Evolutionary conservation across 2,329 filamentous ascomycete genomes (phyloP).

Genomic region (Arthrinium puccinioides): DNA sequence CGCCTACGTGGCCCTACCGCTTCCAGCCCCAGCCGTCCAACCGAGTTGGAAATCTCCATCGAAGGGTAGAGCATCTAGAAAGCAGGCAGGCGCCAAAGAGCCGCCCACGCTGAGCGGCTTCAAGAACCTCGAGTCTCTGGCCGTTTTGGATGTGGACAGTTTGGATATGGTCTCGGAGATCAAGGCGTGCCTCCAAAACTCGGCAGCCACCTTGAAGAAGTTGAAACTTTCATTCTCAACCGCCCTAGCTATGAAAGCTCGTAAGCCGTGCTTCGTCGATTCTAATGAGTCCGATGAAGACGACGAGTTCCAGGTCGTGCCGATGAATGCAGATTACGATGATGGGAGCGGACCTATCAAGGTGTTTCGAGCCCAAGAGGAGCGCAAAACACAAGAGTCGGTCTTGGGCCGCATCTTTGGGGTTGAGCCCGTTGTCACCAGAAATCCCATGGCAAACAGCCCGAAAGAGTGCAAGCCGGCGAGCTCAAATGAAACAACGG

Average conservation of each 20-base stretch:
- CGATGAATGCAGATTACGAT: slow-evolving; percentile 20
- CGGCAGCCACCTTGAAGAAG: slow-evolving; percentile 43
- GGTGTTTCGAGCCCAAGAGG: slow-evolving; percentile 41
- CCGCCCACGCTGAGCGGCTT: slow-evolving; percentile 52
- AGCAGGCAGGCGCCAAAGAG: slow-evolving; percentile 26
- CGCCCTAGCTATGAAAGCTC: slow-evolving; percentile 36
- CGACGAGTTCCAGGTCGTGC: slow-evolving; percentile 44
- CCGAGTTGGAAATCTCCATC: no score
- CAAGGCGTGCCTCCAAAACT: slow-evolving; percentile 46
- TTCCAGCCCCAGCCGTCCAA: no score
- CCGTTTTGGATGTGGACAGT: slow-evolving; percentile 53
- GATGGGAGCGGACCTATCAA: slow-evolving; percentile 36
- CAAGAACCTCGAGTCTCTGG: slow-evolving; percentile 43
- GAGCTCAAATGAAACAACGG: slow-evolving; percentile 9
- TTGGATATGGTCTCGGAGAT: slow-evolving; percentile 50
- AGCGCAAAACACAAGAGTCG: slow-evolving; percentile 46
- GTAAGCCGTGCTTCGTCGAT: slow-evolving; percentile 33
- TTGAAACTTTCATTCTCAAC: slow-evolving; percentile 54
- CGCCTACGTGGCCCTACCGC: no score
- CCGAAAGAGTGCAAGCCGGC: slow-evolving; percentile 20
- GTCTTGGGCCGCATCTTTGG: slow-evolving; percentile 46
- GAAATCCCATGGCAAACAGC: slow-evolving; percentile 10
- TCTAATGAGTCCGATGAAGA: slow-evolving; percentile 45
- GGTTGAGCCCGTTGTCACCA: slow-evolving; percentile 30
- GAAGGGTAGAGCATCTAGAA: slow-evolving; percentile 24